These are phyloP conservation scores for Geotrichum aggregatum DNA, from an alignment of 1,139 yeast genomes.

Conservation along the genomic window DNA sequence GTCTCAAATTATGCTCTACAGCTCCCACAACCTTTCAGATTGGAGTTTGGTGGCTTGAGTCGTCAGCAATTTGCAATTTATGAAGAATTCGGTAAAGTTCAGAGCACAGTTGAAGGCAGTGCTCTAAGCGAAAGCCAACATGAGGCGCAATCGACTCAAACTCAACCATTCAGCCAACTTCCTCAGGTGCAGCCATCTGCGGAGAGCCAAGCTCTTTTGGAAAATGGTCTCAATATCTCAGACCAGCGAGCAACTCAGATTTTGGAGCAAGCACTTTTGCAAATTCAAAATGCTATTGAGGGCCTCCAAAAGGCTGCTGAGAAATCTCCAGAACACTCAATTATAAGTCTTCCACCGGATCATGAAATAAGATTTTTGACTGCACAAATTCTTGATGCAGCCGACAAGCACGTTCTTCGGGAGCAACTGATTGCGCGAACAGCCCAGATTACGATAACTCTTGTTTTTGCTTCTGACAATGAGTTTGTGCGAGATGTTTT, in stretches of 20 bases:
- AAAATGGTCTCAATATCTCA: conserved; percentile 25
- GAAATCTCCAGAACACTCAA: conserved; percentile 44
- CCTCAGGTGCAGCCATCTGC: not conserved
- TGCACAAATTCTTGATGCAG: conserved; percentile 63
- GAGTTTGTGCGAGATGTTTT: conserved; percentile 72
- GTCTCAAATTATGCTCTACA: conserved; percentile 60
- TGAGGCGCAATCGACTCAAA: conserved; percentile 11
- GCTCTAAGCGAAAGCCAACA: conserved; percentile 9
- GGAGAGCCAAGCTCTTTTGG: conserved; percentile 22
- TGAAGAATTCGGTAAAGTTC: conserved; percentile 60
- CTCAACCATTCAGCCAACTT: conserved; percentile 27
- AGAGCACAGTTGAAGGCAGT: conserved; percentile 24
- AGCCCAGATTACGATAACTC: conserved; percentile 77
- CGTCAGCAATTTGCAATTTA: conserved; percentile 72
- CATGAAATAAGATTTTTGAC: conserved; percentile 56
- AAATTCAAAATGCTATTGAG: conserved; percentile 44
- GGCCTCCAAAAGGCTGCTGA: conserved; percentile 38
- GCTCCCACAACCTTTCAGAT: conserved; percentile 85
- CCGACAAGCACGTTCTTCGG: conserved; percentile 56
- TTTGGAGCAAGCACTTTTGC: conserved; percentile 35
- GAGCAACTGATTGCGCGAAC: conserved; percentile 72
- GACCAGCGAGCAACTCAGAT: conserved; percentile 35
- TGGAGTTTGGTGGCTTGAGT: conserved; percentile 70
- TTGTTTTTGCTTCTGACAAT: conserved; percentile 66
- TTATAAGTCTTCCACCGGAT: conserved; percentile 55